Evolutionary conservation across 179 eudicot genomes (phyloP).

Genomic region (Carnegiea gigantea): DNA sequence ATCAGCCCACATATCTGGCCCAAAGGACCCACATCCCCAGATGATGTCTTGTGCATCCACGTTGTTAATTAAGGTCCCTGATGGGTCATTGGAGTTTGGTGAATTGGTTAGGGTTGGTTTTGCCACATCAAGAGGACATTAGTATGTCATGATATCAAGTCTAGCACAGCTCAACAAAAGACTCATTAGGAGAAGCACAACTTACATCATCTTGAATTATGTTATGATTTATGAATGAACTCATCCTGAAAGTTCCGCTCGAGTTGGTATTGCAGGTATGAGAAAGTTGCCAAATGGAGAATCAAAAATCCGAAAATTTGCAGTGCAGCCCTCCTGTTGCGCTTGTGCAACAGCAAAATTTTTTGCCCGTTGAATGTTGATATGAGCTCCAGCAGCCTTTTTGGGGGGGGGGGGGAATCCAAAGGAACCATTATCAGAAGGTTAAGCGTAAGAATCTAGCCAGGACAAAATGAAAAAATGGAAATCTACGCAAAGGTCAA

Average conservation of each 20-base stretch:
- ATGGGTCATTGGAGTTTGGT: neutral
- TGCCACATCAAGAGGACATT: neutral
- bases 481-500: neutral
- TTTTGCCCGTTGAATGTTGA: slow-evolving; percentile 48
- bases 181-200: neutral
- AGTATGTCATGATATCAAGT: neutral
- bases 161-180: neutral
- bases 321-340: slow-evolving; percentile 62
- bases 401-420: neutral
- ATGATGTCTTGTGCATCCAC: neutral
- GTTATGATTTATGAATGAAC: slow-evolving; percentile 3
- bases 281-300: slow-evolving; percentile 76
- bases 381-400: slow-evolving; percentile 31
- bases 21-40: neutral
- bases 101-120: neutral
- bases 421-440: neutral
- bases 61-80: neutral
- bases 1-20: slow-evolving; percentile 7
- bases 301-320: slow-evolving; percentile 54
- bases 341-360: slow-evolving; percentile 61
- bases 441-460: neutral
- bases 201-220: neutral
- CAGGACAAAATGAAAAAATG: neutral
- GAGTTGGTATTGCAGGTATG: slow-evolving; percentile 75
- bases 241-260: slow-evolving; percentile 62